Evolutionary conservation across 2,329 filamentous ascomycete genomes (phyloP), one percentile per base, ranked within the genome.

Genomic region (Tricladium varicosporioides): DNA sequence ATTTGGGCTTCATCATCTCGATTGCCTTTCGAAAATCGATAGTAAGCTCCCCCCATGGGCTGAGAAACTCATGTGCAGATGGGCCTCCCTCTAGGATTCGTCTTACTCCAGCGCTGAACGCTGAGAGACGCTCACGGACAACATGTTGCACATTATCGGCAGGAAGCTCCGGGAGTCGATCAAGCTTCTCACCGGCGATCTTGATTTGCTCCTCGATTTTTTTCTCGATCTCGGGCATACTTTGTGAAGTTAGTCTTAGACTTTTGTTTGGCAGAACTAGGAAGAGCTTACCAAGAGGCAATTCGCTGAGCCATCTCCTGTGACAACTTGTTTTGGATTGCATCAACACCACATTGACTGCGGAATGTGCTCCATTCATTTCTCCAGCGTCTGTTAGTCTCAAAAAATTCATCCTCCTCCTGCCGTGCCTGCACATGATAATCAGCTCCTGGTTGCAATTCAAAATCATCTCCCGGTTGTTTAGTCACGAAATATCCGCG

Each of bases 401-500:
- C 44, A 58, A 87, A 87, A 64, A 84, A 87, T 0, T 67, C 7
- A 0, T 69, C 58, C 62, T 87, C 84, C 8, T 77, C 71, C 0
- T 61, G 14, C 0, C 82, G 74, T 0, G 84, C 83, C 5, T 74
- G 64, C 0, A 65, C 53, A 54, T 85, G 78, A 1, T 74, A 73
- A 0, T 69, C 61, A 0, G 71, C 61, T 11, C 54, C 54, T 1
- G 31, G 31, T 8, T 33, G 18, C 3, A 47, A 42, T 5, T 33
- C 16, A 15, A 43, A 55, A 8, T 55, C 45, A 1, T 55, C 55
- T 2, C 82, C 80, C 2, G 87, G 86, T 1, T 87, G 83, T 0
- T 87, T 89, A 0, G 92, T 90, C 8, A 90, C 83, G 60, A 87
- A 95, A 67, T 93, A 96, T 0, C 88, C 89, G n/a, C 89, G 78